These are phyloP conservation scores for Nothomitra cinnamomea DNA, from an alignment of 2,329 filamentous ascomycete genomes.

Conservation along the genomic window DNA sequence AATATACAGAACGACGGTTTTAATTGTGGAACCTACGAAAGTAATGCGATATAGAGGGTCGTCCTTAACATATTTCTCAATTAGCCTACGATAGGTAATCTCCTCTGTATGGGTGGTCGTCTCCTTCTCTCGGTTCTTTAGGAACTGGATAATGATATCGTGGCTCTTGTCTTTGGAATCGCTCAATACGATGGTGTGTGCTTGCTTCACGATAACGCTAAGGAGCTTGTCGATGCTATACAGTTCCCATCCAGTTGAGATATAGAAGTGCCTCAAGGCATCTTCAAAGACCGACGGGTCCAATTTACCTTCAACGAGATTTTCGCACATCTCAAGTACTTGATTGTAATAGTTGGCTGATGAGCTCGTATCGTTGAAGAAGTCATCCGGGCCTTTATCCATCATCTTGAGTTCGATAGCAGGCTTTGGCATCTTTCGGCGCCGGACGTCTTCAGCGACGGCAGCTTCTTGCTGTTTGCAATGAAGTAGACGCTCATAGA, in stretches of 20 bases:
- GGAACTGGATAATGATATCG: conserved; percentile 77
- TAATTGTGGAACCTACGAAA: conserved; percentile 49
- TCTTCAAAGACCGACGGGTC: conserved; percentile 80
- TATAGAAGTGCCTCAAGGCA: conserved; percentile 76
- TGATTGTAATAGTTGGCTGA: conserved; percentile 68
- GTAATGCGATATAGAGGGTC: conserved; percentile 79
- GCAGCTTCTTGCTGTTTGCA: conserved; percentile 65
- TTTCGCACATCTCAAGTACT: conserved; percentile 70
- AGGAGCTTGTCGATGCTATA: conserved; percentile 88
- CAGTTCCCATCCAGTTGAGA: conserved; percentile 78
- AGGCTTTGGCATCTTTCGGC: conserved; percentile 59
- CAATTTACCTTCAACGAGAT: conserved; percentile 65
- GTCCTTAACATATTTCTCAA: conserved; percentile 85
- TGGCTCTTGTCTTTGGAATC: conserved; percentile 88
- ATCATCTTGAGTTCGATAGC: conserved; percentile 72
- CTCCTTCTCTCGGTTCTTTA: conserved; percentile 61
- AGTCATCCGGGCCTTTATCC: conserved; percentile 56
- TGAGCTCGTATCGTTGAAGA: conserved; percentile 49
- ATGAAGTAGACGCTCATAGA: conserved; percentile 69
- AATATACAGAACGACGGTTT: conserved; percentile 7
- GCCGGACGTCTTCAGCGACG: conserved; percentile 56
- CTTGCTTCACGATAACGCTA: conserved; percentile 62
- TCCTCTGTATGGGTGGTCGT: conserved; percentile 82
- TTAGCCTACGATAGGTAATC: conserved; percentile 77
- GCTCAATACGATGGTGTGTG: conserved; percentile 63